These are phyloP conservation scores for Pulveroboletus frians DNA, from an alignment of 768 basidiomycete genomes.

Conservation along the genomic window DNA sequence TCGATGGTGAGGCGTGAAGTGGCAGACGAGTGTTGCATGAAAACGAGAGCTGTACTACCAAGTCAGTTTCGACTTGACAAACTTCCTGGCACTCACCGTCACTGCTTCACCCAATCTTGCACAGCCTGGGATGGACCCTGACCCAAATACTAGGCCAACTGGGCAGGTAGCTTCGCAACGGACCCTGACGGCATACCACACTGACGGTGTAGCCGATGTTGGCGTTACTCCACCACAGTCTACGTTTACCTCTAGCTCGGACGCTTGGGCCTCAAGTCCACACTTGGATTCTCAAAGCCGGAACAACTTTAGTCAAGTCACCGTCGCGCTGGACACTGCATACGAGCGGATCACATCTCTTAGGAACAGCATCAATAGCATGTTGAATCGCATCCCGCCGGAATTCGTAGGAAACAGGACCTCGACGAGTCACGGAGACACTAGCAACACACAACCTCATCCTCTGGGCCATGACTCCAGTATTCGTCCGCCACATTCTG, in stretches of 20 bases:
- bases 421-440: conserved; percentile 1
- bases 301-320: conserved; percentile 43
- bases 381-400: conserved; percentile 38
- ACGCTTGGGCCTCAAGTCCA: conserved; percentile 10
- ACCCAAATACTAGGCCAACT: conserved; percentile 7
- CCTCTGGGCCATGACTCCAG: conserved; percentile 15
- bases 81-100: background rate
- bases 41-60: background rate
- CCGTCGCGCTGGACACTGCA: conserved; percentile 49
- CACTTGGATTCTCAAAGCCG: conserved; percentile 26
- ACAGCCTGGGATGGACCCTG: conserved; percentile 20
- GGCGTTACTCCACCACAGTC: conserved; percentile 4
- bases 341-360: conserved; percentile 53
- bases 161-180: conserved; percentile 10
- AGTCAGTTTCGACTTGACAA: background rate
- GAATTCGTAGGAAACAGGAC: conserved; percentile 17
- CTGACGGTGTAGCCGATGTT: conserved; percentile 9
- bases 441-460: conserved; percentile 6
- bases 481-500: conserved; percentile 29
- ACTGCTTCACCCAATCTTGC: background rate
- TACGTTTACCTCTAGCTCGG: conserved; percentile 4
- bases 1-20: background rate
- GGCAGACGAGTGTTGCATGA: too few species aligned
- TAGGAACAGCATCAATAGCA: conserved; percentile 44
- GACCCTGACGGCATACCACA: conserved; percentile 11